Base-by-base conservation (phyloP, 306 rosid species). In the Vigna mungo region DNA sequence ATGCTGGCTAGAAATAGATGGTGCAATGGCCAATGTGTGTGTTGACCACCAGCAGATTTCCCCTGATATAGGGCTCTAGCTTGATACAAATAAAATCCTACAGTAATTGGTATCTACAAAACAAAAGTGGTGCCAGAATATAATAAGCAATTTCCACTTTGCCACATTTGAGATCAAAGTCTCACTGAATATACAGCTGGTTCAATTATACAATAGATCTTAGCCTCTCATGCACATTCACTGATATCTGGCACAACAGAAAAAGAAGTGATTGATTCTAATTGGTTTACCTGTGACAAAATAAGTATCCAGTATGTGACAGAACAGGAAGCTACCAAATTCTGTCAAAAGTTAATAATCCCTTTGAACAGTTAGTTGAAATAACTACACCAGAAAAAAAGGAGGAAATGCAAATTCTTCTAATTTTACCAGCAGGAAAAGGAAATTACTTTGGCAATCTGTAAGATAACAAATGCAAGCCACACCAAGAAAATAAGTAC, bases 401-500 rank as follows among this genome's bases (percentile, higher is more conserved):
- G 48, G 14, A 30, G 2, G 20, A 16, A 25, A 11, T 18, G 46
- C 1, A 21, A 37, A 18, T 68, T 34, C 30, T 13, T 17, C 2
- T 52, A 62, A 62, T 34, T 71, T 14, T 7, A 52, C 20, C 20
- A 71, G 16, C 1, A 71, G 21, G n/a, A 8, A 55, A 16, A 73
- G 58, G 21, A 65, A 30, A 21, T 76, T 72, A 93, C 98, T 90
- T 80, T 86, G 74, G 82, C 86, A 48, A 91, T 83, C 62, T 93
- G 93, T 65, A 93, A 56, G 34, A 73, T 78, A 37, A 91, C 93
- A 58, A 81, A 84, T 37, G 91, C 73, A 51, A 88, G 39, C 98
- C 98, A 93, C 74, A 93, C 96, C 55, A 87, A 88, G 41, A 66
- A 79, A 67, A 91, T 86, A 80, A 93, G 89, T 65, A 90, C 96